phyloP scores from a whole-genome alignment of 164 flowering plant genomes.

The Magnolia kwangsiensis region DNA sequence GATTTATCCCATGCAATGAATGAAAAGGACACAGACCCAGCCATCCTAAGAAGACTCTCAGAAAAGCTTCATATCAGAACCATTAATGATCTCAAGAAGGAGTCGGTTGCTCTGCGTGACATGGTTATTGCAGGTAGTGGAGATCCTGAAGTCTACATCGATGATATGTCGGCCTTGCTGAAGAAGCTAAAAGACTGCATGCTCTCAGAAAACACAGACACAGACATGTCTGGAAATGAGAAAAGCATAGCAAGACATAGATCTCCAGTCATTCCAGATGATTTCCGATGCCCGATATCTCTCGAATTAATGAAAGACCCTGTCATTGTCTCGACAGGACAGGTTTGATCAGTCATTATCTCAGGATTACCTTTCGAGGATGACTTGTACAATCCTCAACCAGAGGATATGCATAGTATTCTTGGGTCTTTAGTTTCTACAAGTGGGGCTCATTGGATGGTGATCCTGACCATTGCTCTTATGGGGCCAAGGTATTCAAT shows the following conservation, averaged over 20 bases:
- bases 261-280: constrained; percentile 92
- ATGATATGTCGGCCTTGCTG: constrained; percentile 58
- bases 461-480: too few species aligned
- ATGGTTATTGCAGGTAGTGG: constrained; percentile 51
- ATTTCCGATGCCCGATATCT: constrained; percentile 91
- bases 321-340: constrained; percentile 93
- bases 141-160: constrained; percentile 49
- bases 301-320: constrained; percentile 97
- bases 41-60: constrained; percentile 56
- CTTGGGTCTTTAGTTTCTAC: background rate
- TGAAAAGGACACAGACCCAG: constrained; percentile 52
- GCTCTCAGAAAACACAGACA: constrained; percentile 41
- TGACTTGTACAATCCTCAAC: background rate
- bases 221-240: constrained; percentile 42
- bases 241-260: constrained; percentile 52
- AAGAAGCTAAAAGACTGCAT: constrained; percentile 63
- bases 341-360: constrained; percentile 42
- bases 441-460: too few species aligned
- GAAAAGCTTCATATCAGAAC: constrained; percentile 70
- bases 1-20: constrained; percentile 53
- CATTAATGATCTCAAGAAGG: constrained; percentile 66
- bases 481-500: too few species aligned
- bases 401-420: background rate
- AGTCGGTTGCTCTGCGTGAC: constrained; percentile 67
- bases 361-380: background rate